phyloP scores from a whole-genome alignment of 2,329 filamentous ascomycete genomes.

The Myriosclerotinia curreyana region DNA sequence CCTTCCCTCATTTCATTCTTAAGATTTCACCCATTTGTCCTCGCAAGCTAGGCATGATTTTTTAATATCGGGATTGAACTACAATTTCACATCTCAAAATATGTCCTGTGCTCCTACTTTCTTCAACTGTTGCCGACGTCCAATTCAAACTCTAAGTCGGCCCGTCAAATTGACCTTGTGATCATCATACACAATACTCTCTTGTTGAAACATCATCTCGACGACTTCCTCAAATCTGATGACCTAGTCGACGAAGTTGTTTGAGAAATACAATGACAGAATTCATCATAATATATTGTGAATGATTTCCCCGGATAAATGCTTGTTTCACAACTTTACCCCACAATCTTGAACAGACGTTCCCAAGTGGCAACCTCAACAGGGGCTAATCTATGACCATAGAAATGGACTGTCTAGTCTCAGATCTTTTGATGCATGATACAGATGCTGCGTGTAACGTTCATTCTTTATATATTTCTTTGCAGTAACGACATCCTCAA shows the following conservation, averaged over 20 bases:
- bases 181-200: slow-evolving; percentile 9
- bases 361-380: background rate
- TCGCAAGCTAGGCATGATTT: background rate
- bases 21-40: background rate
- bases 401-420: background rate
- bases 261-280: background rate
- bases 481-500: background rate
- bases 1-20: background rate
- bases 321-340: slow-evolving; percentile 5
- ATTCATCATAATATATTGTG: background rate
- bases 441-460: background rate
- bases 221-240: background rate
- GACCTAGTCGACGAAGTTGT: background rate
- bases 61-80: no score
- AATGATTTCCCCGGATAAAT: slow-evolving; percentile 4
- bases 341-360: background rate
- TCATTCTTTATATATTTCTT: no score
- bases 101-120: background rate
- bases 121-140: background rate
- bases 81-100: background rate
- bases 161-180: slow-evolving; percentile 14
- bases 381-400: background rate
- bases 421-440: background rate
- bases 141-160: slow-evolving; percentile 1
- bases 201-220: background rate